These are phyloP conservation scores for Neonectria coccinea DNA, from an alignment of 2,329 filamentous ascomycete species.

Conservation along the genomic window DNA sequence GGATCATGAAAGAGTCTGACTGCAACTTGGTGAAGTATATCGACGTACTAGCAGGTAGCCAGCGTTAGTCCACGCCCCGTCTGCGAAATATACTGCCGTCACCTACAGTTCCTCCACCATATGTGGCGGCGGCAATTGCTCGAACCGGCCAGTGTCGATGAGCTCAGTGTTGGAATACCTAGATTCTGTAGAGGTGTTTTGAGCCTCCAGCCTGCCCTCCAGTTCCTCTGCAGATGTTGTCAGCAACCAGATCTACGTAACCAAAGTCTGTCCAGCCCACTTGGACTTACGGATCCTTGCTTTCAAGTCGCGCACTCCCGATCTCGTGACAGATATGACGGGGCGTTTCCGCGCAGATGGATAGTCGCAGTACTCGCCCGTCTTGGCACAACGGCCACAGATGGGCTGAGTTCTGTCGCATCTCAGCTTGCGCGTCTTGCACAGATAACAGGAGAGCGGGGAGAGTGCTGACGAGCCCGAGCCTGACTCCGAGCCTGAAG, in stretches of 20 bases:
- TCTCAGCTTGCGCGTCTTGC: constrained; percentile 30
- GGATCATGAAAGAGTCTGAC: constrained; percentile 77
- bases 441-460: constrained; percentile 28
- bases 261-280: background rate
- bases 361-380: constrained; percentile 28
- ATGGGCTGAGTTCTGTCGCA: constrained; percentile 23
- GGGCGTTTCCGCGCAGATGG: constrained; percentile 30
- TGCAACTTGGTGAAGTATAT: constrained; percentile 80
- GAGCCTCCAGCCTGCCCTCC: constrained; percentile 25
- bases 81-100: fast-evolving
- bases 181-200: constrained; percentile 16
- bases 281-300: constrained; percentile 25
- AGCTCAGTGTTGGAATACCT: constrained; percentile 26
- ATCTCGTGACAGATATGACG: constrained; percentile 26
- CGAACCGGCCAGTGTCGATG: constrained; percentile 34
- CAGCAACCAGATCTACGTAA: background rate
- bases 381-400: constrained; percentile 30
- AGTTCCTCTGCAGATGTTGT: constrained; percentile 53
- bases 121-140: constrained; percentile 30
- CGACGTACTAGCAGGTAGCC: background rate
- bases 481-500: constrained; percentile 29
- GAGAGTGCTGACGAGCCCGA: constrained; percentile 10
- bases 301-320: constrained; percentile 31
- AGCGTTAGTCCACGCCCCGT: fast-evolving
- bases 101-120: constrained; percentile 35